Conservation (phyloP, 805 yeast species). For the Candida glaebosa region DNA sequence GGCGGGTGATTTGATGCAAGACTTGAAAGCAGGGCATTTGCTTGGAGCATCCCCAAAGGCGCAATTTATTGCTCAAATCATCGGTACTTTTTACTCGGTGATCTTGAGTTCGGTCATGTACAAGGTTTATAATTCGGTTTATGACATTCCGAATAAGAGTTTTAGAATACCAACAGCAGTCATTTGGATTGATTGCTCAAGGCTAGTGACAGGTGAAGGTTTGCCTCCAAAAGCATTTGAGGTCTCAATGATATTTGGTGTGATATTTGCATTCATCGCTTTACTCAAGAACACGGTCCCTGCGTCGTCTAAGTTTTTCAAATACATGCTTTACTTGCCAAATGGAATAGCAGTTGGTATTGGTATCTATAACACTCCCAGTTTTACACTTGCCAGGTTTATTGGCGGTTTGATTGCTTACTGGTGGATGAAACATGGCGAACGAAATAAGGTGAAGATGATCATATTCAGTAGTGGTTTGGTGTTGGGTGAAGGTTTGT, state of each 20-base stretch:
- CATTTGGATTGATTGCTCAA: constrained; percentile 94
- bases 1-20: constrained; percentile 98
- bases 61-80: constrained; percentile 84
- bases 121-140: constrained; percentile 73
- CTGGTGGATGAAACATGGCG: constrained; percentile 45
- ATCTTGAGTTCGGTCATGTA: constrained; percentile 79
- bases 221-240: constrained; percentile 75
- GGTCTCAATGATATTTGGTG: constrained; percentile 59
- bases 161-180: constrained; percentile 93
- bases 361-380: constrained; percentile 91
- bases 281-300: constrained; percentile 57
- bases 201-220: constrained; percentile 88
- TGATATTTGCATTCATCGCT: constrained; percentile 66
- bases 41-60: constrained; percentile 90
- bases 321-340: constrained; percentile 61
- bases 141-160: constrained; percentile 76
- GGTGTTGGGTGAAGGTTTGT: constrained; percentile 90
- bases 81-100: constrained; percentile 85
- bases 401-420: constrained; percentile 76
- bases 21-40: constrained; percentile 88
- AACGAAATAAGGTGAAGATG: constrained; percentile 58
- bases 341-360: constrained; percentile 97
- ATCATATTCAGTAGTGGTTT: constrained; percentile 89
- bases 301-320: constrained; percentile 34
- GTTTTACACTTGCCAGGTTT: constrained; percentile 90